Evolutionary conservation across 2,329 filamentous ascomycete genomes (phyloP), one percentile per base, ranked within the genome.

Genomic region (Talaromyces amestolkiae): DNA sequence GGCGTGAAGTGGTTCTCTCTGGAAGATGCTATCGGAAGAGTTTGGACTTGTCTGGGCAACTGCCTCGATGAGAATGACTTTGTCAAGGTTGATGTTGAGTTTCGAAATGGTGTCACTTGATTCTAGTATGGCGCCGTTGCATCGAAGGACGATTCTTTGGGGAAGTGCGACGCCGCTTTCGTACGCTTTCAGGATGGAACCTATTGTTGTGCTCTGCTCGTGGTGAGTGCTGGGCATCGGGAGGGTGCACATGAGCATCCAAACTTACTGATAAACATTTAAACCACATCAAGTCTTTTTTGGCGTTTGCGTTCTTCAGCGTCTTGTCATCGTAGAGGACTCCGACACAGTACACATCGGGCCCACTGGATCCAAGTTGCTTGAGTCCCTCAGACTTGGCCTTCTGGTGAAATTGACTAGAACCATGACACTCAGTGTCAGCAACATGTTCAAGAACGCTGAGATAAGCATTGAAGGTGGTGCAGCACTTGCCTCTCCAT

Each of bases 291-390:
- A 56, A 15, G 27, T 63, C 61, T n/a, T 19, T 33, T 24, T 56
- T 35, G 4, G 27, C 6, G 13, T 63, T 27, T 51, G 61, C 61
- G 31, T 56, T 22, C 8, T 56, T 3, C 7, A 27, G 37, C 8
- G 49, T 63, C 22, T 35, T 56, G 17, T 63, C 61, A n/a, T 54
- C 61, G 49, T 63, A 63, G 7, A 63, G 39, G 5, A 63, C 22
- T 51, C 61, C 61, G 10, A 63, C 24, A 11, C 39, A 33, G 27
- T 45, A 56, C 39, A 47, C 37, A 43, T 37, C 15, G 11, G 24
- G 11, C 15, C 22, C 33, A 31, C 19, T 10, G 22, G 19, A 41
- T 5, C 37, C 35, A 3, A 49, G 19, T 27, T n/a, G 37, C 35
- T 17, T 19, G 3, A 41, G 31, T 41, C 33, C 45, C 33, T 61